These are phyloP conservation scores for Thraustochytrium sp. DNA, from an alignment of 352 stramenopile species.

Conservation along the genomic window DNA sequence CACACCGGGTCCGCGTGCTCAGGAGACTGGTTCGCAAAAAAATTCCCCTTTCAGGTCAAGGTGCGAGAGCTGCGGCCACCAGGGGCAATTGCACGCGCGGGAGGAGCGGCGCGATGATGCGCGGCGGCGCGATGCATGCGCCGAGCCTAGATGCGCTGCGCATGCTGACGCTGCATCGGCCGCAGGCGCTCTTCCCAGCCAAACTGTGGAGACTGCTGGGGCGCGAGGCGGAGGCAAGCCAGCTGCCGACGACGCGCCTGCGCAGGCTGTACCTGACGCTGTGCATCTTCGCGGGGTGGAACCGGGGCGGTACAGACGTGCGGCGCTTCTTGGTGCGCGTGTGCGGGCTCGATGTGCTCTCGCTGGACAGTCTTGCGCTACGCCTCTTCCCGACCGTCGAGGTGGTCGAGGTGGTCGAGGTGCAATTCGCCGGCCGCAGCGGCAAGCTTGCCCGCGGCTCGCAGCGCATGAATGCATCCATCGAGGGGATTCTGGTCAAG, in stretches of 20 bases:
- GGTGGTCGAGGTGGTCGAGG: not conserved
- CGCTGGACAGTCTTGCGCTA: not conserved
- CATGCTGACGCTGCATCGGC: not conserved
- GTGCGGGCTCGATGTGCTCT: not conserved
- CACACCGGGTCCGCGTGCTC: too few species aligned
- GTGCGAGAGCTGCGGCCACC: too few species aligned
- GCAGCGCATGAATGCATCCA: not conserved
- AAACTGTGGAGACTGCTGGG: not conserved
- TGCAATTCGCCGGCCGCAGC: not conserved
- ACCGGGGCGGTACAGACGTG: not conserved
- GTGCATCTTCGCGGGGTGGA: conserved; percentile 27
- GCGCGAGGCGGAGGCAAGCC: not conserved
- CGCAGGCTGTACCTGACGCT: not conserved
- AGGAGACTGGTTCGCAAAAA: too few species aligned
- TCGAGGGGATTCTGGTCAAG: not conserved
- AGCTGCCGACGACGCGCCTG: not conserved
- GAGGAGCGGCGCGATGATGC: too few species aligned
- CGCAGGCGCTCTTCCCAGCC: not conserved
- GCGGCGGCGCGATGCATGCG: too few species aligned
- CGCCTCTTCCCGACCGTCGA: not conserved
- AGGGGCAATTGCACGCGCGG: too few species aligned
- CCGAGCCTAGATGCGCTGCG: too few species aligned
- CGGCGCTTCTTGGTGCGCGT: not conserved
- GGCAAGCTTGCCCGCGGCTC: not conserved
- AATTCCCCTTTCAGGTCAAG: too few species aligned